Base-by-base conservation (phyloP, 2,329 filamentous ascomycete species). In the Cryphonectria parasitica region DNA sequence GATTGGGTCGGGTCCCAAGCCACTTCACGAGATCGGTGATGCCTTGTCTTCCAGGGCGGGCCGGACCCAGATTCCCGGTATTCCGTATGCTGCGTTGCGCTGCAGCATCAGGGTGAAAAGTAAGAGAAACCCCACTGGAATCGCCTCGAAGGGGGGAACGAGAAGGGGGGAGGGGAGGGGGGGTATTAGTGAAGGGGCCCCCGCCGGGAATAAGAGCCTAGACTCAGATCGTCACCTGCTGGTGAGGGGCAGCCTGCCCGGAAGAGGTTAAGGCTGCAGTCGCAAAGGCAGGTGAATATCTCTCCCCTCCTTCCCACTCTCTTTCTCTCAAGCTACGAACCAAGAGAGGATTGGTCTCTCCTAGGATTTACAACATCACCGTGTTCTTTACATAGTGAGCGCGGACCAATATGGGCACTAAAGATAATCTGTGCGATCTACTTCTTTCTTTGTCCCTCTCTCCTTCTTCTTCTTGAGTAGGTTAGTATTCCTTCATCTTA, bases 1-100 rank as follows among this genome's bases (percentile, higher is more conserved):
- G 61, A 45, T 45, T 64, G 61, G 61, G 41, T 45, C 61, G 61
- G 61, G 36, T 28, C 36, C 36, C 61, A 43, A 43, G 61, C 60
- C 60, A 36, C 60, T 25, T 28, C 36, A 45, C 36, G 36, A 64
- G 61, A 43, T 64, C 41, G 61, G 61, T 64, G 61, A 39, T 39
- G 61, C n/a, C 61, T 64, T 43, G 61, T 64, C 61, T 64, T 64
- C 36, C 36, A 64, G 61, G 41, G 34, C 61, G 61, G 61, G 61
- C 61, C 61, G 61, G 61, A 64, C 36, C 61, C 61, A 64, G 61
- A 64, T 28, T 43, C 61, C 61, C 61, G 61, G 61, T 64, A 64
- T n/a, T 64, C 61, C 36, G 41, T 64, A 39, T 28, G 10, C 22
- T 41, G 34, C n/a, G 61, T 15, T 25, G 61, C 15, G 15, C 36